These are phyloP conservation scores for Globisporangium emineosum DNA, from an alignment of 352 stramenopile genomes.

Conservation along the genomic window DNA sequence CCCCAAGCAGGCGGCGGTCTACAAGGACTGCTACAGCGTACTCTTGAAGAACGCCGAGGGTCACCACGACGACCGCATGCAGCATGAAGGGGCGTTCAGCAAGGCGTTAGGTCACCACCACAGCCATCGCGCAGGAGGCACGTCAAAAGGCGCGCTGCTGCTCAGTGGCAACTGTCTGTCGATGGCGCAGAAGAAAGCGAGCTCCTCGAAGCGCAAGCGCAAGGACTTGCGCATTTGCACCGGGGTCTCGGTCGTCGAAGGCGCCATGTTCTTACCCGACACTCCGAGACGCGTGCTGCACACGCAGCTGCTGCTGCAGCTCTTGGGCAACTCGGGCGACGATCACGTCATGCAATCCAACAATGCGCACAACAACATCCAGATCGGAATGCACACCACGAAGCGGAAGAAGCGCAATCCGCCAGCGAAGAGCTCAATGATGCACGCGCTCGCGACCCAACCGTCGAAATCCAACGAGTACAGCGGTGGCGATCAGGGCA, in stretches of 20 bases:
- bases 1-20: conserved; percentile 59
- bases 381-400: conserved; percentile 20
- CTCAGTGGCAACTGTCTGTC: background rate
- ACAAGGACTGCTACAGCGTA: conserved; percentile 76
- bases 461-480: conserved; percentile 27
- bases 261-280: conserved; percentile 74
- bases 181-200: conserved; percentile 39
- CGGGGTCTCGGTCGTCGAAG: conserved; percentile 30
- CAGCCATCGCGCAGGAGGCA: conserved; percentile 5
- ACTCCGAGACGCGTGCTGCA: conserved; percentile 72
- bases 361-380: conserved; percentile 8
- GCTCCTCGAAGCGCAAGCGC: conserved; percentile 72
- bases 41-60: conserved; percentile 59
- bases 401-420: conserved; percentile 66
- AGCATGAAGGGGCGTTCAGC: conserved; percentile 11
- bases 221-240: conserved; percentile 85
- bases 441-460: conserved; percentile 29
- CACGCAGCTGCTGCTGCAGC: conserved; percentile 76
- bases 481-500: conserved; percentile 10
- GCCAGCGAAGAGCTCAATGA: conserved; percentile 19
- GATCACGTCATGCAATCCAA: conserved; percentile 18
- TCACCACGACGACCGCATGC: conserved; percentile 10
- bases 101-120: conserved; percentile 12
- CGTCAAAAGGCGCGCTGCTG: conserved; percentile 5
- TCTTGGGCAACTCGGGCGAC: conserved; percentile 53